Base-by-base conservation (phyloP, 2,329 filamentous ascomycete species). In the Cladosporium sp. region DNA sequence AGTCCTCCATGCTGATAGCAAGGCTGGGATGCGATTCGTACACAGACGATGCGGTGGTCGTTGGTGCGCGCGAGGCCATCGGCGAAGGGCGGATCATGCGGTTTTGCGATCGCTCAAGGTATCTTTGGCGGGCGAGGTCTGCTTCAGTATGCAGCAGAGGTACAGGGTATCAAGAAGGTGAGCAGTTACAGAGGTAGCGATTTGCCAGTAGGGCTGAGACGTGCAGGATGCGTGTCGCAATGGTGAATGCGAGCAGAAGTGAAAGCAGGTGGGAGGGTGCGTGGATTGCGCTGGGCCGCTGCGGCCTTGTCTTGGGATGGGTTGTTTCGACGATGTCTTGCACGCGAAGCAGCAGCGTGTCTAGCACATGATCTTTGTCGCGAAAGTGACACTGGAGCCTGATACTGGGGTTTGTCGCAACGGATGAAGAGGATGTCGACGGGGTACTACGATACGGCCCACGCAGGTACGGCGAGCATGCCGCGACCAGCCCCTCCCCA, bases 1-100 rank as follows among this genome's bases (percentile, higher is more conserved):
- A 85, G 72, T 85, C 83, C 69, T 83, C 81, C 63, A 86, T 79
- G 58, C 81, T 84, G 56, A 80, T 82, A 71, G 79, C 77, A 65
- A 86, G 71, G 60, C 82, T 83, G 42, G 82, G 80, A 73, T 84
- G 81, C 34, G 70, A 72, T 57, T 83, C 80, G 53, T 51, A 54
- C 5, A 34, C 36, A 32, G 37, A 44, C 34, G 45, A 57, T 19
- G 39, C 47, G 39, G 45, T 63, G 40, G 60, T 53, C 24, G 61
- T 60, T 25, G 58, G 56, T 22, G 22, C 17, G 58, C 61, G 63
- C 32, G 63, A 37, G 48, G 61, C 61, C 64, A 65, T 64, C 50
- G 56, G 57, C 35, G 50, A 28, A 9, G 58, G 55, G 45, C 34
- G 35, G 25, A 62, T 58, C 62, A 63, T 63, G 40, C 57, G 55